A percentile compares a stretch with the other conserved stretches of the same genome.
Evolutionary conservation across 176 grass and related monocot genomes (phyloP).

Genomic region (Aechmea fasciata): DNA sequence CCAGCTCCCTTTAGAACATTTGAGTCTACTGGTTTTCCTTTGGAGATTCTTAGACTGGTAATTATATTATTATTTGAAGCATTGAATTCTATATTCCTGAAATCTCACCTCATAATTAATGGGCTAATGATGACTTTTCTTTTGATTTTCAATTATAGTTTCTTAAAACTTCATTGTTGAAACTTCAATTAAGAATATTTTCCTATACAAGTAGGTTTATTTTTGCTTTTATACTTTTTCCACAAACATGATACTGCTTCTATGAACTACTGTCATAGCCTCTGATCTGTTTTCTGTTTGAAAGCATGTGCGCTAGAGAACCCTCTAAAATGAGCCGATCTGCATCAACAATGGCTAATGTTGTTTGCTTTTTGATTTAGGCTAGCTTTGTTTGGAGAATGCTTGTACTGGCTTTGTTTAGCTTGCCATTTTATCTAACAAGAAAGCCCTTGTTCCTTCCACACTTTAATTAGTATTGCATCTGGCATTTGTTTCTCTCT

Average conservation of each 20-base stretch:
- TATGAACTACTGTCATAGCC: background rate
- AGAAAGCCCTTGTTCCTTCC: slow-evolving; percentile 1
- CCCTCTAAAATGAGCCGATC: background rate
- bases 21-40: slow-evolving; percentile 55
- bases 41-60: slow-evolving; percentile 77
- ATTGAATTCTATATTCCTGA: background rate
- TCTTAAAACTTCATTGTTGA: background rate
- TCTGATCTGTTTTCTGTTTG: background rate
- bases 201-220: background rate
- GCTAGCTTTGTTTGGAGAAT: slow-evolving; percentile 17
- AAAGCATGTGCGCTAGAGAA: background rate
- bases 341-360: background rate
- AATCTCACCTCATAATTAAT: background rate
- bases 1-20: slow-evolving; percentile 60
- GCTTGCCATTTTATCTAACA: slow-evolving; percentile 14
- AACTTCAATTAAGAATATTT: slow-evolving; percentile 5
- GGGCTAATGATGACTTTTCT: too few species aligned
- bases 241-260: background rate
- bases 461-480: slow-evolving; percentile 3
- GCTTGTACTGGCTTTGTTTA: slow-evolving; percentile 28
- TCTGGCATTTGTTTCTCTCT: background rate
- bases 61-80: background rate
- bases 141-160: background rate
- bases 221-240: background rate
- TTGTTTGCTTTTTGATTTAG: background rate